These are phyloP conservation scores for Echeveria elegans DNA, from an alignment of 164 flowering plant species.

Conservation along the genomic window DNA sequence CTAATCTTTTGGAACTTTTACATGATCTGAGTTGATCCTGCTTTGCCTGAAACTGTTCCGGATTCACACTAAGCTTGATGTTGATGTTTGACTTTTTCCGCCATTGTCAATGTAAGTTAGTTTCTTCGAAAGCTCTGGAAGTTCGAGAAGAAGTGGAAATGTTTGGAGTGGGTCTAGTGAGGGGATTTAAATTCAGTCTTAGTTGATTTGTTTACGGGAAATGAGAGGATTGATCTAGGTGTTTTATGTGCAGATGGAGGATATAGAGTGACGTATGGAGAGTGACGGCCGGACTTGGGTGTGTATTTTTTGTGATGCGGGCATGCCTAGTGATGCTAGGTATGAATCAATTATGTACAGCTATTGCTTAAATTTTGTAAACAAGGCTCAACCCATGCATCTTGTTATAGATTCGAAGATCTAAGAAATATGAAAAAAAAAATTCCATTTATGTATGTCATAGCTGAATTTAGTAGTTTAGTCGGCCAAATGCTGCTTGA, in stretches of 20 bases:
- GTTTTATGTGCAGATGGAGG: neutral
- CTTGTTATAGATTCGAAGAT: too few species aligned
- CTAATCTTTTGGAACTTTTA: conserved; percentile 1
- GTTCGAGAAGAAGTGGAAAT: neutral
- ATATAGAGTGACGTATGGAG: neutral
- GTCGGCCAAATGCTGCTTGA: neutral
- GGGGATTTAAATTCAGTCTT: neutral
- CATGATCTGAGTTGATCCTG: neutral
- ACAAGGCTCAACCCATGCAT: neutral
- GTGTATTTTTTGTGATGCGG: neutral
- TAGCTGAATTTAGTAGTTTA: neutral
- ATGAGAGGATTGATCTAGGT: neutral
- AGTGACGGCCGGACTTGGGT: neutral
- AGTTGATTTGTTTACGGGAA: neutral
- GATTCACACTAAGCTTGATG: neutral
- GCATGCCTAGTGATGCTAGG: neutral
- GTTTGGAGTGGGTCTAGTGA: neutral
- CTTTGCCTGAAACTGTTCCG: neutral
- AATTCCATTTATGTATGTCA: neutral
- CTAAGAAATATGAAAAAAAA: too few species aligned
- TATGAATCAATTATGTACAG: neutral
- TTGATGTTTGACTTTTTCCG: neutral
- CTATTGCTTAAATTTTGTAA: neutral
- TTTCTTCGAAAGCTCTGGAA: neutral
- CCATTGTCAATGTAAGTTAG: neutral